Base-by-base conservation (phyloP, 768 basidiomycete species). In the Pilatotrama ljubarskyi region DNA sequence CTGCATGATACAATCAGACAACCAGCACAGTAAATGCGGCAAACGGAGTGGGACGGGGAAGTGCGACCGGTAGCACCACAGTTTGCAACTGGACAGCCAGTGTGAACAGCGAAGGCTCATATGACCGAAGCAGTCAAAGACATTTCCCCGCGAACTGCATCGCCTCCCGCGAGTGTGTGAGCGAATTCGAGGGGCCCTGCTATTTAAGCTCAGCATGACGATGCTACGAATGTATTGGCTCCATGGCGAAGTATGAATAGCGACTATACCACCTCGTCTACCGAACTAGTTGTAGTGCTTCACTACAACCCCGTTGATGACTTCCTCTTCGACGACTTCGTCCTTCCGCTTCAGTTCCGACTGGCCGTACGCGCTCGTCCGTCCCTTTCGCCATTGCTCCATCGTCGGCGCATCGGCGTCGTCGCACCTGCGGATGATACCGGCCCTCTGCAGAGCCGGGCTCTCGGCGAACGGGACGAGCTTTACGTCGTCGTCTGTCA, bases 221-320 rank as follows among this genome's bases (percentile, higher is more conserved):
- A 11, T 26, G 46, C 5, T 11, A 17, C 46, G 4, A 17, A 11
- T 11, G 15, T 20, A 26, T 40, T 37, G 15, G 25, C 51, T 40
- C 24, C 38, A 40, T 14, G 8, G 15, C 14, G 41, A 13, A 17
- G 38, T 24, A 18, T 11, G 14, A 41, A 51, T 38, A 15, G 35
- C 35, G 15, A 38, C 35, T 15, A 5, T 44, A 36, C 14, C 13
- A 20, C 26, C 18, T 11, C 17, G 1, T 15, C 18, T 51, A 15
- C n/a, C 37, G 35, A 15, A 25, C 47, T 60, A 75, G 51, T 73
- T 72, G 61, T 74, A 74, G 55, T 74, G 73, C 61, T 65, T 74
- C 38, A 76, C 73, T 35, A 68, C 63, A 17, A 75, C 65, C 1
- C 75, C 75, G 38, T 68, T 68, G 38, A 76, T 54, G 44, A 74